Conservation (phyloP, 257 asterid genomes). For the Solanum appendiculatum region DNA sequence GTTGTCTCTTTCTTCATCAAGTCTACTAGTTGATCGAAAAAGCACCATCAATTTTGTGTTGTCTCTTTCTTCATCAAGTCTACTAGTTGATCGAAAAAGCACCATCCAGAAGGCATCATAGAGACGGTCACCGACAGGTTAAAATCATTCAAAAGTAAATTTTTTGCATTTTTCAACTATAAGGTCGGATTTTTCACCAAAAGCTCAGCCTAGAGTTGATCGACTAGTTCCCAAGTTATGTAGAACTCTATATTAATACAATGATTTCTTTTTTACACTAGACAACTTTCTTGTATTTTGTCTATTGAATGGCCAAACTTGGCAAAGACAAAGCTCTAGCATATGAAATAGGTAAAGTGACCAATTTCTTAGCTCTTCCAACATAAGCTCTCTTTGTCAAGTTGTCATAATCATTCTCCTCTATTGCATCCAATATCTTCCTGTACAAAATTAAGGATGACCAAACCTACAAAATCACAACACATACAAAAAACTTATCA, state of each 20-base stretch:
- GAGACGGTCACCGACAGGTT: too few species aligned
- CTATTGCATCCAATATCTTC: constrained; percentile 63
- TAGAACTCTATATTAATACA: background rate
- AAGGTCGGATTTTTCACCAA: background rate
- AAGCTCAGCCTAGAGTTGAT: background rate
- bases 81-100: too few species aligned
- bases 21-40: too few species aligned
- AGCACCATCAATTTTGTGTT: too few species aligned
- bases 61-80: too few species aligned
- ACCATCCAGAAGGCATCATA: too few species aligned
- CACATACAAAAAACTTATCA: background rate
- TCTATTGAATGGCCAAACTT: constrained; percentile 8
- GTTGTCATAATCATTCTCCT: constrained; percentile 59
- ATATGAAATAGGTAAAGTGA: constrained; percentile 60
- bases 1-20: too few species aligned
- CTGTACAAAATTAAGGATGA: constrained; percentile 61
- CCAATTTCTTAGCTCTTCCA: constrained; percentile 48
- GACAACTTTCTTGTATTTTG: background rate
- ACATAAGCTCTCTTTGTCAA: constrained; percentile 71
- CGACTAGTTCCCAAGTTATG: background rate
- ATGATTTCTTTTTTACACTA: background rate
- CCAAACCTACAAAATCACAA: constrained; percentile 54
- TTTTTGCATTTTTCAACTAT: background rate
- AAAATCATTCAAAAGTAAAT: too few species aligned
- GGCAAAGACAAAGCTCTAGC: constrained; percentile 33